A percentile compares a stretch with the other conserved stretches of the same genome.
phyloP scores from a whole-genome alignment of 108 stramenopile species.

The Nitzschia sp. region DNA sequence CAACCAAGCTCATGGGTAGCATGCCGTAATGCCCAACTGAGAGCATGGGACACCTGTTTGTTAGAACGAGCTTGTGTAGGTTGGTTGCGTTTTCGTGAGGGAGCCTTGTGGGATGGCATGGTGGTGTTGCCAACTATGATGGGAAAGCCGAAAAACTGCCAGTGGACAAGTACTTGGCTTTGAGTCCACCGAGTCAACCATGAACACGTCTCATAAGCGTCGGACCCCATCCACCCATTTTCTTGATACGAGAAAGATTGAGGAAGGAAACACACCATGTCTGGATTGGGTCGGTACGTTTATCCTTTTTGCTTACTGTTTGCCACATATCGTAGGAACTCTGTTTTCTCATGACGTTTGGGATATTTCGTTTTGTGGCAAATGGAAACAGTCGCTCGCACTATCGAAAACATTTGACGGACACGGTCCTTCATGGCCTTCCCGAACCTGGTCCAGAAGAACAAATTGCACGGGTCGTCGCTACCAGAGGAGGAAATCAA shows the following conservation, averaged over 20 bases:
- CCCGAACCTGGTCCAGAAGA: slow-evolving; percentile 66
- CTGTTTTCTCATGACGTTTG: too few species aligned
- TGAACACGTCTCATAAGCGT: too few species aligned
- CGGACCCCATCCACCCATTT: too few species aligned
- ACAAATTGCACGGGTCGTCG: slow-evolving; percentile 74
- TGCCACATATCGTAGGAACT: too few species aligned
- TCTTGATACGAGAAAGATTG: too few species aligned
- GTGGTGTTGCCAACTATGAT: background rate
- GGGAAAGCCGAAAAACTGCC: background rate
- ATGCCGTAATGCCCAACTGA: slow-evolving; percentile 75
- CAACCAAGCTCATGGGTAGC: slow-evolving; percentile 62
- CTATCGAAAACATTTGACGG: slow-evolving; percentile 85
- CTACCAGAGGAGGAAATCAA: slow-evolving; percentile 83
- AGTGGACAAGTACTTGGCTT: background rate
- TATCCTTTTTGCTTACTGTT: too few species aligned
- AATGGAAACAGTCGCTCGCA: slow-evolving; percentile 54
- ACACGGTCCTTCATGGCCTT: slow-evolving; percentile 71
- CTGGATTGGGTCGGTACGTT: too few species aligned
- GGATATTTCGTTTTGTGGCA: background rate
- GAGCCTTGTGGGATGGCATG: background rate
- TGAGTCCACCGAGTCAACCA: background rate
- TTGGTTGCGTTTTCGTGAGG: background rate
- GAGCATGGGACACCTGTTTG: slow-evolving; percentile 49
- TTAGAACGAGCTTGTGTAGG: background rate
- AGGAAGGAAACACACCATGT: too few species aligned